Evolutionary conservation across 2,329 filamentous ascomycete species (phyloP).

Genomic region (Talaromyces sp.): DNA sequence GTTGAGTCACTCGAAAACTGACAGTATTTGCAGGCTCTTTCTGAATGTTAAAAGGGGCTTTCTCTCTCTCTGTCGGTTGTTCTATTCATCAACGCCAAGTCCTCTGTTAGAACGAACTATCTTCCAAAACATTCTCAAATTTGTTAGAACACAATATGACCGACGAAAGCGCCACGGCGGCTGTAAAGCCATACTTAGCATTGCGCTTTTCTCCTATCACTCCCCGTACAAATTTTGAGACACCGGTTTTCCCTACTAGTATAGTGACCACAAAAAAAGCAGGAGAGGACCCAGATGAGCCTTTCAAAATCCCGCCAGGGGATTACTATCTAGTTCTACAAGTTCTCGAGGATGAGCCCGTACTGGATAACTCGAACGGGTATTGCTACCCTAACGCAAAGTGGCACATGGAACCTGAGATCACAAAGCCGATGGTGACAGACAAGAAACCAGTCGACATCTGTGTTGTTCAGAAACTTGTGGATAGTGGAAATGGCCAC

Average conservation of each 20-base stretch:
- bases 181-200: neutral
- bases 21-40: neutral
- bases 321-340: neutral
- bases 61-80: neutral
- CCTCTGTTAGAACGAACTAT: neutral
- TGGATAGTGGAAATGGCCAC: neutral
- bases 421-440: neutral
- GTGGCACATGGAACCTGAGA: neutral
- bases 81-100: neutral
- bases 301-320: neutral
- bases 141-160: neutral
- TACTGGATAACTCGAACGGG: no score
- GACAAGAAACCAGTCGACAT: neutral
- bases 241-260: neutral
- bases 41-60: neutral
- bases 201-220: neutral
- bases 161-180: neutral
- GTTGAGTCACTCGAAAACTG: neutral
- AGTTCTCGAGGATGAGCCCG: neutral
- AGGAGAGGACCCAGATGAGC: neutral
- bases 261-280: neutral
- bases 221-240: no score
- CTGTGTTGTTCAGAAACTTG: neutral
- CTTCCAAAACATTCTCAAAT: neutral
- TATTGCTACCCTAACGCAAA: neutral